These are phyloP conservation scores for Neurospora crassa DNA, from an alignment of 2,329 filamentous ascomycete genomes.

Conservation along the genomic window DNA sequence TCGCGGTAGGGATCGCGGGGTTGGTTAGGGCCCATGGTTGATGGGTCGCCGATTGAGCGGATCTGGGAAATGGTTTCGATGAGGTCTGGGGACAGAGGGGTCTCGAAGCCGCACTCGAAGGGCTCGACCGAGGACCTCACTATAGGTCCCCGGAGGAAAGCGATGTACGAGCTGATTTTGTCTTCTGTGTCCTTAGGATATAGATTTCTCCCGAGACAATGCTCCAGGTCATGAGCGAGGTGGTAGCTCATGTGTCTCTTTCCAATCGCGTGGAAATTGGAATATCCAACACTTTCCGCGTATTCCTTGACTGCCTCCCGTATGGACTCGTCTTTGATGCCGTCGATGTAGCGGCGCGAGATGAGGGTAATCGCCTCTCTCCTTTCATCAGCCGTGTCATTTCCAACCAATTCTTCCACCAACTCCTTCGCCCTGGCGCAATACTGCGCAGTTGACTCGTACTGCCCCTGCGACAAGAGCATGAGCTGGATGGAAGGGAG, in stretches of 20 bases:
- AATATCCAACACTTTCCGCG: conserved; percentile 12
- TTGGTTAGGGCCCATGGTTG: conserved; percentile 39
- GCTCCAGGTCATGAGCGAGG: conserved; percentile 44
- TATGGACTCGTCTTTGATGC: conserved; percentile 38
- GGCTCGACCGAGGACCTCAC: conserved; percentile 10
- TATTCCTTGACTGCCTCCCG: conserved; percentile 32
- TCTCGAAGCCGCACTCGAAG: conserved; percentile 22
- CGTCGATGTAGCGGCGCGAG: conserved; percentile 38
- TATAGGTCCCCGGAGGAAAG: conserved; percentile 34
- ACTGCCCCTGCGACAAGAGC: conserved; percentile 41
- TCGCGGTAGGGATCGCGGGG: conserved; percentile 45
- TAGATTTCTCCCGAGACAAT: conserved; percentile 38
- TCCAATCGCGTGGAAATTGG: conserved; percentile 31
- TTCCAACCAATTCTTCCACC: conserved; percentile 24
- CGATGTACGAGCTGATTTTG: conserved; percentile 39
- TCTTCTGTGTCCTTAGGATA: conserved; percentile 30
- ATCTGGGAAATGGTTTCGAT: conserved; percentile 32
- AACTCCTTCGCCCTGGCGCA: conserved; percentile 34
- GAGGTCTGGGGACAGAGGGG: conserved; percentile 28
- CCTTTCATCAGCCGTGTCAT: conserved; percentile 13
- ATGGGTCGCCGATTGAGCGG: conserved; percentile 36
- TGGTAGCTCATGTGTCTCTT: conserved; percentile 46
- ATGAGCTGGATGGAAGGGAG: conserved; percentile 44
- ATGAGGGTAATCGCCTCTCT: conserved; percentile 22
- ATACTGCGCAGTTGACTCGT: conserved; percentile 44